Evolutionary conservation across 805 yeast genomes (phyloP), one percentile per base, ranked within the genome.

Genomic region (Hanseniaspora lindneri): DNA sequence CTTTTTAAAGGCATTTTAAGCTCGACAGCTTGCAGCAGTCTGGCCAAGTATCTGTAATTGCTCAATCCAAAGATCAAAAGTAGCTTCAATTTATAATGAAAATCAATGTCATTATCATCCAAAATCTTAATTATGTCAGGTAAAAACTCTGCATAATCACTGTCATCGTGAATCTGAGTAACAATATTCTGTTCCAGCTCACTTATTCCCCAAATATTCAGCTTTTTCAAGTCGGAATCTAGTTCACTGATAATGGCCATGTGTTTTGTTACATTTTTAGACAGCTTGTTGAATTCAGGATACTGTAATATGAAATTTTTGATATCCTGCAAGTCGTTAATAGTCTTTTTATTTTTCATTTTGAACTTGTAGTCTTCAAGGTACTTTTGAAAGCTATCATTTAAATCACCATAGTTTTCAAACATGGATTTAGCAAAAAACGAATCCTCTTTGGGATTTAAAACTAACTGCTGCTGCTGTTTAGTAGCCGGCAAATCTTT

Each of bases 341-440:
- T 73, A 41, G 56, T 60, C 41, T 76, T 76, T 46, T 79, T 76
- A 19, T 80, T 74, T 56, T 87, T 83, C 1, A 96, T 83, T 58
- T 83, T 83, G 19, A 70, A 61, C 59, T 86, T 89, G 64, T 87
- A 92, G 39, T 76, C 79, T 48, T 79, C 80, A 28, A 92, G 96
- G 58, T 84, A 85, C 49, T 74, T 79, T 58, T 85, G 88, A 58
- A 92, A 81, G 54, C 77, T 76, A 34, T 87, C 95, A 36, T 96
- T 92, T 47, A 92, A 69, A 60, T 92, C 97, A 28, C 97, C 99
- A 67, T 88, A 94, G 64, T 92, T 92, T 55, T 83, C 70, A 60
- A 76, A 85, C 88, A 86, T 83, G 2, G 92, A 73, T 50, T 85
- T 85, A 29, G 70, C 69, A 64, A 75, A 92, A 58, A 92, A 92